Evolutionary conservation across 2,329 filamentous ascomycete genomes (phyloP), one percentile per base, ranked within the genome.

Genomic region (Hysterium pulicare): DNA sequence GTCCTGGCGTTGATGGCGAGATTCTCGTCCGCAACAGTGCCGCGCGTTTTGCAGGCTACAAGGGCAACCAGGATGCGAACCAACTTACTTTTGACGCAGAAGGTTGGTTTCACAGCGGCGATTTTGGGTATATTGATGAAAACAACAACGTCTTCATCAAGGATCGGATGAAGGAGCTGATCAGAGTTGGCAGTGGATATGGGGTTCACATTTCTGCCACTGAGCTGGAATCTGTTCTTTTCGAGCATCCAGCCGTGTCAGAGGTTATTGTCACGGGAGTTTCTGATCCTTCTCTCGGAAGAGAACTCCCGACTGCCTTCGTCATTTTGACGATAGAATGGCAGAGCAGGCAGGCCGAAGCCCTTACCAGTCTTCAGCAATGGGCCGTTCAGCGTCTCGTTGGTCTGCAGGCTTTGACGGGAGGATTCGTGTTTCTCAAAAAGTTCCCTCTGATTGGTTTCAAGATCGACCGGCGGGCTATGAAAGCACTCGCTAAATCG

Each of bases 21-120:
- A 55, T 57, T n/a, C 43, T 50, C 1, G 47, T 57, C 5, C 49
- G 54, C n/a, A 57, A 53, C 38, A 23, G 19, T n/a, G n/a, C 24
- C 19, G 34, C 34, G n/a, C 17, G 21, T 10, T 37, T 37, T 19
- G 39, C 39, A 15, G 52, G 52, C 5, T 55, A 55, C 47, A 47
- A 50, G 31, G 49, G 48, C 33, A 54, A 55, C 38, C 47, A 50
- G n/a, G 58, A 23, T 19, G 68, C 60, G 1, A 70, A 69, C 2
- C 45, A 33, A 16, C n/a, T n/a, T n/a, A 66, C 69, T 41, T 54
- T 56, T 23, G 48, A 56, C 36, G 36, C 34, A 3, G 50, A 53
- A 23, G 53, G 53, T 22, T 56, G 53, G 53, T 56, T 49, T 40
- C 53, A 54, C 33, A 52, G 46, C 4, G 53, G 52, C 3, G 53